Conservation (phyloP, 371 early-diverging fungal species). For the Rhizopus arrhizus region DNA sequence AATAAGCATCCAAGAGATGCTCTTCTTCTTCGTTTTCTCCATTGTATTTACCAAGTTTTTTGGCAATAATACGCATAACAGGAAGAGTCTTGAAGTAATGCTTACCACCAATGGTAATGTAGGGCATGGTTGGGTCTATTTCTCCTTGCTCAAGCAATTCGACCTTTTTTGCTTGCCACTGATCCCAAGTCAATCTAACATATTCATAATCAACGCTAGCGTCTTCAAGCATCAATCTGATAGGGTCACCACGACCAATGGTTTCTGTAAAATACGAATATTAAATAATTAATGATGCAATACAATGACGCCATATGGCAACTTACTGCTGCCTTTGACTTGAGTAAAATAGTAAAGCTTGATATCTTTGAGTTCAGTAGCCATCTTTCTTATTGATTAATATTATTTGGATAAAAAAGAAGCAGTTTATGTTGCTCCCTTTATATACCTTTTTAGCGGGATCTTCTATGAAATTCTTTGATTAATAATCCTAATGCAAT, state of each 20-base stretch:
- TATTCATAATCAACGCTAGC: slow-evolving; percentile 32
- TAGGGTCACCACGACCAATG: slow-evolving; percentile 30
- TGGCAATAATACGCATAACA: slow-evolving; percentile 25
- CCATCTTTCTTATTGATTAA: not conserved
- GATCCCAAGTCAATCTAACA: slow-evolving; percentile 9
- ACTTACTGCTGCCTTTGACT: slow-evolving; percentile 18
- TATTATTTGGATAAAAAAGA: not conserved
- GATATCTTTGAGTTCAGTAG: slow-evolving; percentile 3
- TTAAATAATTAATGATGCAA: not conserved
- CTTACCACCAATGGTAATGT: slow-evolving; percentile 30
- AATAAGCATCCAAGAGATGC: slow-evolving; percentile 23
- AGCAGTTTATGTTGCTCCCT: not conserved
- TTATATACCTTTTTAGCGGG: not conserved
- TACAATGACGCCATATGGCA: not conserved
- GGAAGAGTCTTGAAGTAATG: slow-evolving; percentile 26
- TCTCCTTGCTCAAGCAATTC: slow-evolving; percentile 9
- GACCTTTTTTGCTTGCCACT: slow-evolving; percentile 23
- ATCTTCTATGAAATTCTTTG: not conserved
- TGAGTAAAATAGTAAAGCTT: slow-evolving; percentile 17
- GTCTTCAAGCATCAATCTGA: slow-evolving; percentile 33
- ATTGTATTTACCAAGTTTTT: slow-evolving; percentile 31
- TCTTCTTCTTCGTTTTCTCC: slow-evolving; percentile 29
- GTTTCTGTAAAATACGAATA: slow-evolving; percentile 5
- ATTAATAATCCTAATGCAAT: slow-evolving; percentile 1
- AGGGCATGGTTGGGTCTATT: slow-evolving; percentile 26